Base-by-base conservation (phyloP, 2,329 filamentous ascomycete genomes). In the Penicillium thymicola region DNA sequence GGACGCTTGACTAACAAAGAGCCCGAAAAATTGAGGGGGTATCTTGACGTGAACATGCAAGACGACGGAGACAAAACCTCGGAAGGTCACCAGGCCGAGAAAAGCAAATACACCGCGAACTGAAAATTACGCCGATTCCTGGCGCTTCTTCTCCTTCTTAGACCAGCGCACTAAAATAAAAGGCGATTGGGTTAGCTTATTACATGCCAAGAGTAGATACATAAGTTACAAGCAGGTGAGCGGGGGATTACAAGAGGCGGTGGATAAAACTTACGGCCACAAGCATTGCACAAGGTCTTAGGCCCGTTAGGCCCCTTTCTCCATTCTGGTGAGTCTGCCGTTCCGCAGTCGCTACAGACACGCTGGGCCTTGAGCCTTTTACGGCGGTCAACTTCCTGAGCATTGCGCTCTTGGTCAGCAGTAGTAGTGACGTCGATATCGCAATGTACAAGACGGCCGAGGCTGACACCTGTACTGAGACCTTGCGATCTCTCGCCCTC, bases 251-350 rank as follows among this genome's bases (percentile, higher is more conserved):
- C 40, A 42, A 23, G n/a, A n/a, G 21, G 34, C 43, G n/a, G 34
- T 40, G 43, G 36, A 57, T 5, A 45, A 32, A 43, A 79, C 81
- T 76, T 66, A 83, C 83, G 89, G 86, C 93, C 93, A 71, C 93
- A 97, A 8, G 93, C 93, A 76, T 97, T 97, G 75, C 93, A 97
- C 13, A 97, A 78, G 9, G 93, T 97, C 75, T 97, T 97, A 1
- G 92, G 92, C 2, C 93, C 93, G 60, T 85, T 90, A 0, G 93
- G 93, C 0, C 93, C 93, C 73, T 96, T 97, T 60, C 93, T 83
- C 93, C 93, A 97, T 78, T 97, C 93, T 0, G 93, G 93, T 16
- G 90, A 96, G 70, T 97, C 92, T 40, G 95, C 81, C 0, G 91
- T 97, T 79, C 93, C 92, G 75, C 93, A 97, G 73, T 97, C 93